phyloP scores from a whole-genome alignment of 768 basidiomycete genomes.

The Serendipita sp. region DNA sequence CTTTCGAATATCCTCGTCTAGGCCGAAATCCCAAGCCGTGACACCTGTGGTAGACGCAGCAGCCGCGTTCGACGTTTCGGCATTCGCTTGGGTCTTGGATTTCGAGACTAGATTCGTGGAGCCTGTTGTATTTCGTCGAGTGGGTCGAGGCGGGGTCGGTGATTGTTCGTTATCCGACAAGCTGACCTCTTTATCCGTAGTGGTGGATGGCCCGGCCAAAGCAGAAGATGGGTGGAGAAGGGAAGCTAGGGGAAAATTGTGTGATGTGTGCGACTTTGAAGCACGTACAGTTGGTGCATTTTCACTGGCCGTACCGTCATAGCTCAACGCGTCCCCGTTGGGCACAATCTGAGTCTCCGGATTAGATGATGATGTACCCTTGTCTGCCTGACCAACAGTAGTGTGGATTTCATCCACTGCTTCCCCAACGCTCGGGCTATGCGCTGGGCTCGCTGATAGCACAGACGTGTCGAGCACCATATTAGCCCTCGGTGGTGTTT shows the following conservation, averaged over 20 bases:
- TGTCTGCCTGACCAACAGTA: neutral
- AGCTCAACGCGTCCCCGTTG: too few relatives aligned
- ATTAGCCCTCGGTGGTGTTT: neutral
- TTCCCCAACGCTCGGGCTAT: neutral
- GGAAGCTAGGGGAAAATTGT: neutral
- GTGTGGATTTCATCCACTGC: neutral
- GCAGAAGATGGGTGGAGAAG: neutral
- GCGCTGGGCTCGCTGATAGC: neutral
- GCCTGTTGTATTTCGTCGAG: conserved; percentile 59
- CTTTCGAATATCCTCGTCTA: conserved; percentile 70
- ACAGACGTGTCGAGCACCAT: neutral
- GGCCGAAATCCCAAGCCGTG: conserved; percentile 31
- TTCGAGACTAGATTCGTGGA: conserved; percentile 19
- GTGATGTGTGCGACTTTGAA: neutral
- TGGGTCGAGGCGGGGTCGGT: conserved; percentile 22
- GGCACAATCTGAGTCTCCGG: neutral
- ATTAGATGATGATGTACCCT: neutral
- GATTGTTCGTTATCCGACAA: too few relatives aligned
- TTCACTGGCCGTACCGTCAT: neutral
- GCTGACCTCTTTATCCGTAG: neutral
- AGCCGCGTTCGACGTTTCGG: conserved; percentile 21
- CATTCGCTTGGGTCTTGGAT: conserved; percentile 18
- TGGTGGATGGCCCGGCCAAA: neutral
- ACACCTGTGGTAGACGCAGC: conserved; percentile 23
- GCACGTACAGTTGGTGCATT: neutral